Evolutionary conservation across 139 green algal species (phyloP).

Genomic region (Chlamydomonas urium): DNA sequence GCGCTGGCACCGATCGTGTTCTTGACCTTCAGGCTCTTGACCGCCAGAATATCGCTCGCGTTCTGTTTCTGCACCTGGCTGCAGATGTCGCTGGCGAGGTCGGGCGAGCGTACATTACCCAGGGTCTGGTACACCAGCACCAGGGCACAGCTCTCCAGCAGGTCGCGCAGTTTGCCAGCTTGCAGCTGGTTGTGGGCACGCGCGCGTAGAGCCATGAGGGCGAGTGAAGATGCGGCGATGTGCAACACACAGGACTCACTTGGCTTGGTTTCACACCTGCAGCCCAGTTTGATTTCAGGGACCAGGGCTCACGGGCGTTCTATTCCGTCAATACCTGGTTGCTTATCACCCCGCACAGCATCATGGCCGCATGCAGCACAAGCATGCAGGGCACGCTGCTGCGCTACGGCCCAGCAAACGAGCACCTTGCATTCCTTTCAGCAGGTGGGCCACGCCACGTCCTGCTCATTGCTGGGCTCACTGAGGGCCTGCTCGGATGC

Average conservation of each 20-base stretch:
- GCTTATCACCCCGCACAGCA: no score
- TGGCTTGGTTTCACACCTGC: no score
- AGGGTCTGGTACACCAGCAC: conserved; percentile 46
- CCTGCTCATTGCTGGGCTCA: conserved; percentile 5
- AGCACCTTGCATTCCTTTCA: conserved; percentile 1
- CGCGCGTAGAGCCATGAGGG: conserved; percentile 3
- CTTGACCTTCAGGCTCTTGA: conserved; percentile 27
- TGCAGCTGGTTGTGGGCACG: conserved; percentile 38
- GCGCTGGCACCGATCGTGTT: conserved; percentile 31
- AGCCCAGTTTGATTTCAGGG: no score
- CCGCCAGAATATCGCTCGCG: conserved; percentile 3
- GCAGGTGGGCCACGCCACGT: background rate
- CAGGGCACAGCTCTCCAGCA: conserved; percentile 30
- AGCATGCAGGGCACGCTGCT: background rate
- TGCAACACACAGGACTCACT: conserved; percentile 6
- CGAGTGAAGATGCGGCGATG: background rate
- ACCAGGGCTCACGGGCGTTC: no score
- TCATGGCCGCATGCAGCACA: no score
- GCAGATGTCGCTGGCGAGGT: conserved; percentile 5
- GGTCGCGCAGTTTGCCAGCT: conserved; percentile 20
- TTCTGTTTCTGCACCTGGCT: conserved; percentile 12
- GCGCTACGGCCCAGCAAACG: background rate
- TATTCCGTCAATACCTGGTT: no score
- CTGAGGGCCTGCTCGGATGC: background rate
- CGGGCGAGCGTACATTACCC: conserved; percentile 21